phyloP scores from a whole-genome alignment of 495 filamentous ascomycete species.

The Astrothelium macrocarpum region DNA sequence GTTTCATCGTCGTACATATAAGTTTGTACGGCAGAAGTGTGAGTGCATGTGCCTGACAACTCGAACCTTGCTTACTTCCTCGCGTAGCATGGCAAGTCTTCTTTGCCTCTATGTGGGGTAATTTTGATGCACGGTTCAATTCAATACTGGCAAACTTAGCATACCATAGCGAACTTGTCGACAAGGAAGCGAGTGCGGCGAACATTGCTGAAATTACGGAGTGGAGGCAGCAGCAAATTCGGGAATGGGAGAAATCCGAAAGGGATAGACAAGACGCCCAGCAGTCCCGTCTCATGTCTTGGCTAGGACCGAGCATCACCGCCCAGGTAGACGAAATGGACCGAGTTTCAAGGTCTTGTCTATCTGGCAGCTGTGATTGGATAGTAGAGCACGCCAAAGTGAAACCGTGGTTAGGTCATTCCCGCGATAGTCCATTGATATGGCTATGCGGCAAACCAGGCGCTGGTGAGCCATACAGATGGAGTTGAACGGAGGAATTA shows the following conservation, averaged over 20 bases:
- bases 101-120: constrained; percentile 36
- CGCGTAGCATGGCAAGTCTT: constrained; percentile 37
- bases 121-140: constrained; percentile 34
- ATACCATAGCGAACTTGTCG: constrained; percentile 32
- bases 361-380: constrained; percentile 14
- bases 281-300: constrained; percentile 1
- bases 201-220: constrained; percentile 25
- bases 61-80: background rate
- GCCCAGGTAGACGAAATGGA: constrained; percentile 9
- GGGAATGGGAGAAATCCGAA: constrained; percentile 11
- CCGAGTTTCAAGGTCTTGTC: background rate
- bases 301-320: constrained; percentile 1
- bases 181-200: constrained; percentile 26
- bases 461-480: constrained; percentile 5
- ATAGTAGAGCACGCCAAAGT: background rate
- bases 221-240: constrained; percentile 10
- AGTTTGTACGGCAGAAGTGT: constrained; percentile 36
- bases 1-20: constrained; percentile 40
- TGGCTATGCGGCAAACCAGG: constrained; percentile 11
- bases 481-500: background rate
- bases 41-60: constrained; percentile 9
- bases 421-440: background rate
- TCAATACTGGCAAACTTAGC: constrained; percentile 33
- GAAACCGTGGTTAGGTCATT: constrained; percentile 3
- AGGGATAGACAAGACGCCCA: constrained; percentile 6